Evolutionary conservation across 768 basidiomycete genomes (phyloP), one percentile per base, ranked within the genome.

Genomic region (Candolleomyces efflorescens): DNA sequence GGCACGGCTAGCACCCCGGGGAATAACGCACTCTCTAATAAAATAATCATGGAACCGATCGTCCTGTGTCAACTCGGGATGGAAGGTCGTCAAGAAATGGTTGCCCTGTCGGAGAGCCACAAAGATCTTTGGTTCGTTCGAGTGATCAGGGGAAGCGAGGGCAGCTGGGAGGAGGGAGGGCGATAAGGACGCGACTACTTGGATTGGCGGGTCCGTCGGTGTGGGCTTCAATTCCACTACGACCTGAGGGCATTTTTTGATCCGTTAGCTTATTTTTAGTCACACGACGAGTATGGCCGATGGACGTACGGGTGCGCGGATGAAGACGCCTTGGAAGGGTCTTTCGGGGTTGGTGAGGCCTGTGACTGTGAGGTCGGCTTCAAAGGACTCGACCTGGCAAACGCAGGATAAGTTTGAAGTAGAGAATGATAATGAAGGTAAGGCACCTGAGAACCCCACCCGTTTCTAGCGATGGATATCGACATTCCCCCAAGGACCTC

Each of bases 11-110:
- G n/a, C 32, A 11, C 6, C 32, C 32, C 55, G 63, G 44, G 71
- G 60, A 3, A 85, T 59, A 9, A 94, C 89, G 64, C 90, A 93
- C 64, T 86, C 80, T 55, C 77, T 78, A 43, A 96, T 78, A 66
- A 96, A 98, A 69, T 90, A 96, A 59, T 96, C 90, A 69, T 97
- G 95, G 66, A 98, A 92, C 39, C 95, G 84, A 58, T 82, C 73
- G 66, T 98, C 96, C 56, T 80, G 78, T 22, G 92, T 94, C 46
- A 98, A 76, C 70, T 98, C 96, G 0, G 95, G 96, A 67, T 98
- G 96, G 75, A 97, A 98, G 0, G 88, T 92, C 3, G 94, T 94
- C 26, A 94, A 79, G 59, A 98, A 76, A 67, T 93, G 87, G 24
- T 75, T 78, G 24, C 95, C 95, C 67, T 97, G 92, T 3, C 87